phyloP scores from a whole-genome alignment of 2,329 filamentous ascomycete genomes.

The Dothistroma septosporum region DNA sequence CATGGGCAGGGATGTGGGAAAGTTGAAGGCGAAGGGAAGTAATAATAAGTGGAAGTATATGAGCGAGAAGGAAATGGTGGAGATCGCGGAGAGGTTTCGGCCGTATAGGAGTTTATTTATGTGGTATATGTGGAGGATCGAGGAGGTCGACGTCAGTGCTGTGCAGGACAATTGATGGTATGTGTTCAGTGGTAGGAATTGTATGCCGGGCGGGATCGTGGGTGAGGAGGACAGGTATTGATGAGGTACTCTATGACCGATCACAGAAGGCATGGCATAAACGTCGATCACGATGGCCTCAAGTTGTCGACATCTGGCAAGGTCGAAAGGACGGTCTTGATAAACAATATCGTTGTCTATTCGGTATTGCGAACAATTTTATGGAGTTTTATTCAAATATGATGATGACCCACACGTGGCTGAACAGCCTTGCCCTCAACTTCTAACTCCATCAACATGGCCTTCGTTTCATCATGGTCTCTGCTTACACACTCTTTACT shows the following conservation, averaged over 20 bases:
- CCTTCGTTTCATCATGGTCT: background rate
- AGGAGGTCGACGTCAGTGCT: slow-evolving; percentile 21
- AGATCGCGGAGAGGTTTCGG: slow-evolving; percentile 71
- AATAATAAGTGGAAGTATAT: slow-evolving; percentile 98
- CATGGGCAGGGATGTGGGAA: slow-evolving; percentile 74
- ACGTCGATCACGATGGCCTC: too few relatives aligned
- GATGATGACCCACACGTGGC: too few relatives aligned
- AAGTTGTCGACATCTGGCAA: too few relatives aligned
- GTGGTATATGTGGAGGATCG: slow-evolving; percentile 78
- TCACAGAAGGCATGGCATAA: too few relatives aligned
- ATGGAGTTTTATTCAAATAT: too few relatives aligned
- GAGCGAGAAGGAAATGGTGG: slow-evolving; percentile 86
- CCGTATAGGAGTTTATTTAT: slow-evolving; percentile 86
- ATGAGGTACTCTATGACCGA: too few relatives aligned
- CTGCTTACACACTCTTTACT: background rate
- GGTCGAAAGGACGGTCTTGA: too few relatives aligned
- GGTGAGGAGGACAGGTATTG: too few relatives aligned
- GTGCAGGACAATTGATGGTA: slow-evolving; percentile 20
- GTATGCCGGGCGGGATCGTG: too few relatives aligned
- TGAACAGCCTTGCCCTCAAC: background rate
- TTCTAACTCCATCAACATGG: background rate
- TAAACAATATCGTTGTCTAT: too few relatives aligned
- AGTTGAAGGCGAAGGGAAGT: slow-evolving; percentile 67
- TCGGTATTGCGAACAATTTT: too few relatives aligned
- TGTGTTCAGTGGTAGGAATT: too few relatives aligned